Evolutionary conservation across 805 yeast genomes (phyloP).

Genomic region (Myxozyma nipponensis): DNA sequence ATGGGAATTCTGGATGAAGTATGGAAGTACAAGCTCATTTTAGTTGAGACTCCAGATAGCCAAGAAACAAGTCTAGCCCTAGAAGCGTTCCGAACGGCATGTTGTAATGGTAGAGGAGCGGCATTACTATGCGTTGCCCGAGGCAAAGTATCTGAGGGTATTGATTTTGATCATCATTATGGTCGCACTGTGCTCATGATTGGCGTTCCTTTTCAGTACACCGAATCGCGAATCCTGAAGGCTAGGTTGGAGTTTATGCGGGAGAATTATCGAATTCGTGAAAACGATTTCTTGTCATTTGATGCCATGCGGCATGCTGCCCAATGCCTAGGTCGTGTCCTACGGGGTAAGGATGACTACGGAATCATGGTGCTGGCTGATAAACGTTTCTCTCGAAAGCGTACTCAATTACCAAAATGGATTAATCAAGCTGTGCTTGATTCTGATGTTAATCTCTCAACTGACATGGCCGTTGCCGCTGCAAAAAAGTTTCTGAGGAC

Average conservation of each 20-base stretch:
- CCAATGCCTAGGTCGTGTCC: conserved; percentile 93
- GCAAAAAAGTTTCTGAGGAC: conserved; percentile 89
- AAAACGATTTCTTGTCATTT: conserved; percentile 90
- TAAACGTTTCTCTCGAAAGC: conserved; percentile 69
- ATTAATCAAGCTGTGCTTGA: conserved; percentile 88
- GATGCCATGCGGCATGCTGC: conserved; percentile 99
- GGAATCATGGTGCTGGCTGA: conserved; percentile 99
- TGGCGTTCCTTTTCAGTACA: conserved; percentile 98
- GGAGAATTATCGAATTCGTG: conserved; percentile 88
- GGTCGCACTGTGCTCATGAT: conserved; percentile 98
- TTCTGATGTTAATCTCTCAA: conserved; percentile 85
- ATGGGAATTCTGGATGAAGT: conserved; percentile 98
- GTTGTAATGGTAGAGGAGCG: conserved; percentile 97
- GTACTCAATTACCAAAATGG: conserved; percentile 92
- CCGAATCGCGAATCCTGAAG: conserved; percentile 91
- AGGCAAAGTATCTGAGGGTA: conserved; percentile 98
- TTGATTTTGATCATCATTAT: conserved; percentile 97
- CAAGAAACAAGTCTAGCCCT: conserved; percentile 95
- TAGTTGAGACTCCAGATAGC: conserved; percentile 98
- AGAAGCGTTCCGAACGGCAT: conserved; percentile 93
- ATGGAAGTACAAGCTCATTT: conserved; percentile 91
- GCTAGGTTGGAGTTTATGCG: conserved; percentile 91
- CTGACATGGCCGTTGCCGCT: conserved; percentile 95
- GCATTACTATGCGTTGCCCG: conserved; percentile 94
- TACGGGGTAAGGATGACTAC: conserved; percentile 97